Conservation (phyloP, 495 filamentous ascomycete genomes). For the Cercophora newfieldiana region DNA sequence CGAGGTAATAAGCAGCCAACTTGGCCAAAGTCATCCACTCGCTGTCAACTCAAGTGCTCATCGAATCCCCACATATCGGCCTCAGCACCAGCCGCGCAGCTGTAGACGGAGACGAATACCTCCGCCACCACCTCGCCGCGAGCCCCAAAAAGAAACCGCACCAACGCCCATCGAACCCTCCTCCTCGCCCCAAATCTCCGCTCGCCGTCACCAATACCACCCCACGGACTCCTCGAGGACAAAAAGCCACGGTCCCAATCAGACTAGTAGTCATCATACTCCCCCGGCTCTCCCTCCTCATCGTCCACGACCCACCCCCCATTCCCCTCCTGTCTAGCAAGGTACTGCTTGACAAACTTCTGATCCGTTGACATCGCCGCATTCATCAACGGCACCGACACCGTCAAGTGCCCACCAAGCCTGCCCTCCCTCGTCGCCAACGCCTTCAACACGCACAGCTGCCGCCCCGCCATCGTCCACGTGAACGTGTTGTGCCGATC, state of each 20-base stretch:
- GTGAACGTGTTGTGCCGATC: conserved; percentile 42
- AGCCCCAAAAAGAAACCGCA: too few relatives aligned
- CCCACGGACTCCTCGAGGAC: too few relatives aligned
- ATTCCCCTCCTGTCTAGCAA: conserved; percentile 25
- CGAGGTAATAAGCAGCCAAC: too few relatives aligned
- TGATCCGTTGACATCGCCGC: conserved; percentile 44
- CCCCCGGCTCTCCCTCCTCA: background rate
- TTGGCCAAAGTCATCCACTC: too few relatives aligned
- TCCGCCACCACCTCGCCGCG: too few relatives aligned
- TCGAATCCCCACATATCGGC: too few relatives aligned
- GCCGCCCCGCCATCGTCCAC: conserved; percentile 65
- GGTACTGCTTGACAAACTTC: conserved; percentile 35
- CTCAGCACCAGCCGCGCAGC: too few relatives aligned
- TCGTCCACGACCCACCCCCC: conserved; percentile 23
- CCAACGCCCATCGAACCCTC: too few relatives aligned
- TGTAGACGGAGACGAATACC: too few relatives aligned
- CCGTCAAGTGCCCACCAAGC: conserved; percentile 17
- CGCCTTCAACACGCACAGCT: conserved; percentile 66
- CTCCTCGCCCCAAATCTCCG: background rate
- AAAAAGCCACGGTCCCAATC: too few relatives aligned
- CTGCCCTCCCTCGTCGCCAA: conserved; percentile 19
- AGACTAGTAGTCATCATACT: background rate
- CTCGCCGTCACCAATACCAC: too few relatives aligned
- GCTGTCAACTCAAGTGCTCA: too few relatives aligned
- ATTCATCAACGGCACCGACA: conserved; percentile 47